Percentiles rank a stretch among this genome's conserved stretches.
These are phyloP conservation scores for Grifola frondosa DNA, from an alignment of 1,284 basidiomycete species.

Conservation along the genomic window DNA sequence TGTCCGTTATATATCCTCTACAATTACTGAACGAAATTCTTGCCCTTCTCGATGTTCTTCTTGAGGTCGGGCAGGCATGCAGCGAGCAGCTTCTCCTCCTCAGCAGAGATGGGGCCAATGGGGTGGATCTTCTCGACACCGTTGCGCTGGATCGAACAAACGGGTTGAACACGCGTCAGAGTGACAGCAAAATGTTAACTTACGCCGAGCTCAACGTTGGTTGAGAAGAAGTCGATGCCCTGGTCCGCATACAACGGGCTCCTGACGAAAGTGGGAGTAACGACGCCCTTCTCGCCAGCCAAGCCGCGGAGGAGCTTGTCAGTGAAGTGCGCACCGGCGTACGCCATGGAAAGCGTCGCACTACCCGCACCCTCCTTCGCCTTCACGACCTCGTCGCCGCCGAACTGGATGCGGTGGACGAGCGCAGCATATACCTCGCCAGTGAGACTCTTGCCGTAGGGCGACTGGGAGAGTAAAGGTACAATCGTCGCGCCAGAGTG, in stretches of 20 bases:
- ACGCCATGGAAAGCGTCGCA: constrained; percentile 90
- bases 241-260: constrained; percentile 80
- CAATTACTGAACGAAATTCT: constrained; percentile 60
- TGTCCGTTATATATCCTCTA: constrained; percentile 13
- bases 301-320: constrained; percentile 81
- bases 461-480: constrained; percentile 86
- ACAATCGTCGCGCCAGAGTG: constrained; percentile 97
- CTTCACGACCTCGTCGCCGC: constrained; percentile 92
- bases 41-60: constrained; percentile 97
- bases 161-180: constrained; percentile 6
- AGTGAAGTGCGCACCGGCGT: constrained; percentile 89
- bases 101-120: constrained; percentile 71
- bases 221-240: constrained; percentile 89
- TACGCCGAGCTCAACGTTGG: constrained; percentile 88
- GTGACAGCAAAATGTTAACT: constrained; percentile 32
- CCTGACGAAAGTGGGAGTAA: constrained; percentile 87
- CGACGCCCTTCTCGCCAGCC: constrained; percentile 82
- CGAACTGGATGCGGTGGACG: constrained; percentile 92
- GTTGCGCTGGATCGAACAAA: constrained; percentile 50
- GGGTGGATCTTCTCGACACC: constrained; percentile 91
- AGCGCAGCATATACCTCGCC: constrained; percentile 73
- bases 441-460: constrained; percentile 59
- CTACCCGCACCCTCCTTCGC: constrained; percentile 88
- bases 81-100: constrained; percentile 85
- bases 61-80: constrained; percentile 90